Conservation (phyloP, 305 asterid genomes). For the Striga hermonthica region DNA sequence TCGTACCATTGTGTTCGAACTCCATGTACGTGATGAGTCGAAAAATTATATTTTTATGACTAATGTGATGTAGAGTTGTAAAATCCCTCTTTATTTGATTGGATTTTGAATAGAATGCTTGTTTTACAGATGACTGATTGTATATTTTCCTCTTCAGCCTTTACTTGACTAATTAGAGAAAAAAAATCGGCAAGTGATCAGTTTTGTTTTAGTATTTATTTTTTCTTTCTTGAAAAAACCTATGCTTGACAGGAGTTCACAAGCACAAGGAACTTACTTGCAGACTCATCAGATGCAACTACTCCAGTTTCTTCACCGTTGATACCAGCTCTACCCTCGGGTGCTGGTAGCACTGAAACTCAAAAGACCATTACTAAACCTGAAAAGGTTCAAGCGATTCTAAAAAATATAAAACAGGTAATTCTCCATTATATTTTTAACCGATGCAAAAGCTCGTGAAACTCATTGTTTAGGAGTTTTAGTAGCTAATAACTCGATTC, state of each 20-base stretch:
- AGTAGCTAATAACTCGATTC: neutral
- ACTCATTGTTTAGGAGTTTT: slow-evolving; percentile 11
- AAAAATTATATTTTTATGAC: too few relatives aligned
- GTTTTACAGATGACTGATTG: slow-evolving; percentile 8
- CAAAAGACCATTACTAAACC: slow-evolving; percentile 59
- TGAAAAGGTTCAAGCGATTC: slow-evolving; percentile 70
- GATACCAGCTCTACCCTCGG: slow-evolving; percentile 58
- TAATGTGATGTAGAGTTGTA: too few relatives aligned
- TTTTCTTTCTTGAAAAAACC: slow-evolving; percentile 9
- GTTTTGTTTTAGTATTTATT: slow-evolving; percentile 9
- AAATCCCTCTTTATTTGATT: too few relatives aligned
- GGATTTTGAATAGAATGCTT: neutral
- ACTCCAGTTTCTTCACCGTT: slow-evolving; percentile 82
- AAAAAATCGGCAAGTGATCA: neutral
- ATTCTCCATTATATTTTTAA: too few relatives aligned
- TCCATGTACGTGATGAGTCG: too few relatives aligned
- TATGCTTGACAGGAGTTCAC: slow-evolving; percentile 58
- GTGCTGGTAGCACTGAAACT: slow-evolving; percentile 57
- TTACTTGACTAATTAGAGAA: slow-evolving; percentile 16
- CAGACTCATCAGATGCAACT: slow-evolving; percentile 55
- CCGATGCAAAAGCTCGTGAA: neutral
- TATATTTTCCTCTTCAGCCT: slow-evolving; percentile 8
- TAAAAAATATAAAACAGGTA: slow-evolving; percentile 87
- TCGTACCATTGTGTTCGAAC: too few relatives aligned
- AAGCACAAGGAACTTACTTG: slow-evolving; percentile 66